Evolutionary conservation across 2,329 filamentous ascomycete species (phyloP), one percentile per base, ranked within the genome.

Genomic region (Epichloe coenophiala): DNA sequence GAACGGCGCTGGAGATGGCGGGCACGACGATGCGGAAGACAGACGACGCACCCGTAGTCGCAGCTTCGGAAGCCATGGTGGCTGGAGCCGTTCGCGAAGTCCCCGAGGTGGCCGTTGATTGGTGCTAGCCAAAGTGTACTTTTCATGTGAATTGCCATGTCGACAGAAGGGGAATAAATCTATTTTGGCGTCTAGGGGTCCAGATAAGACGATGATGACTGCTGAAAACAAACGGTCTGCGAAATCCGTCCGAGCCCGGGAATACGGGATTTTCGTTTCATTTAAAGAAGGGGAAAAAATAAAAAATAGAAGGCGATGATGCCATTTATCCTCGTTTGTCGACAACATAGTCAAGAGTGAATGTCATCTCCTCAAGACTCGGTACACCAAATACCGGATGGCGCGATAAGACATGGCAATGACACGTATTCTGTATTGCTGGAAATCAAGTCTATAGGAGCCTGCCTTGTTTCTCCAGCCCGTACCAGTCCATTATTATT

Each of bases 11-110:
- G 60, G 65, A n/a, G 58, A 61, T n/a, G 58, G 60, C 40, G 48
- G 46, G 21, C 15, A 43, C 35, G 49, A 52, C n/a, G 43, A 47
- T 12, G 43, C 19, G 3, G 47, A 49, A 36, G 56, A 57, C 45
- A 60, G 68, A 54, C 67, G 68, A 41, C 71, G 74, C 40, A 78
- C 74, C 54, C 71, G 69, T 8, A 76, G 72, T 50, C 70, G 68
- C 54, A 76, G 72, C 57, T 69, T 75, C 54, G 67, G 63, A 44
- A 68, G 67, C 56, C 63, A 71, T 43, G 59, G 57, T 15, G 66
- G 65, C 54, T 65, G 69, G 44, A 70, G 66, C 50, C 65, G 64
- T 45, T 72, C 70, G 38, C 64, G 65, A 45, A 72, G 66, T 51
- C 63, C 61, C 35, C 66, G 67, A 35, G 61, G 61, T 47, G 58